phyloP scores from a whole-genome alignment of 2,329 filamentous ascomycete species.

The Beauveria pseudobassiana region DNA sequence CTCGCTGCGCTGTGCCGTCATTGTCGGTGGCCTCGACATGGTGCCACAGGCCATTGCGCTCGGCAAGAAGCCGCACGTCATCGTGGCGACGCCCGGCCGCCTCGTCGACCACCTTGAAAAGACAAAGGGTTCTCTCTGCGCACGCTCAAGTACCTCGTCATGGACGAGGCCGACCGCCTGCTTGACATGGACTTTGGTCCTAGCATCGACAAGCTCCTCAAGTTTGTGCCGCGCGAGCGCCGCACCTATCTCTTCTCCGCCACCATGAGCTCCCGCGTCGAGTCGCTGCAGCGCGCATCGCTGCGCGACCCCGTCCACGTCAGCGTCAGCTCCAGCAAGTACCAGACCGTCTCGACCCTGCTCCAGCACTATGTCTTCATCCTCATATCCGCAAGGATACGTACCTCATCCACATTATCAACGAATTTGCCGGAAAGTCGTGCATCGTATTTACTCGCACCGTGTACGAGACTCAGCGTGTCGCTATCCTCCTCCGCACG shows the following conservation, averaged over 20 bases:
- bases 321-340: slow-evolving; percentile 72
- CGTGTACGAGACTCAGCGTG: slow-evolving; percentile 79
- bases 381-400: slow-evolving; percentile 79
- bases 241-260: slow-evolving; percentile 89
- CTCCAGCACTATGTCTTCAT: slow-evolving; percentile 83
- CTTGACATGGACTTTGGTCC: slow-evolving; percentile 93
- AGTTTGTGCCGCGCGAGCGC: slow-evolving; percentile 71
- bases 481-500: slow-evolving; percentile 73
- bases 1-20: slow-evolving; percentile 74
- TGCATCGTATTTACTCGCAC: slow-evolving; percentile 89
- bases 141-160: slow-evolving; percentile 77
- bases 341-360: slow-evolving; percentile 85
- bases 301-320: slow-evolving; percentile 78
- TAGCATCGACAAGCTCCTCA: slow-evolving; percentile 86
- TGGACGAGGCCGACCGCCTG: slow-evolving; percentile 90
- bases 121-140: slow-evolving; percentile 86
- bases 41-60: slow-evolving; percentile 83
- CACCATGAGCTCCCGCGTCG: slow-evolving; percentile 89
- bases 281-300: slow-evolving; percentile 83
- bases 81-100: slow-evolving; percentile 86
- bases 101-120: slow-evolving; percentile 90
- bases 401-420: slow-evolving; percentile 78
- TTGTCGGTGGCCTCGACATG: slow-evolving; percentile 95
- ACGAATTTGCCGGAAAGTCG: slow-evolving; percentile 79
- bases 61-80: slow-evolving; percentile 90